Conservation (phyloP, 768 basidiomycete genomes). For the Pleurotus sapidus region DNA sequence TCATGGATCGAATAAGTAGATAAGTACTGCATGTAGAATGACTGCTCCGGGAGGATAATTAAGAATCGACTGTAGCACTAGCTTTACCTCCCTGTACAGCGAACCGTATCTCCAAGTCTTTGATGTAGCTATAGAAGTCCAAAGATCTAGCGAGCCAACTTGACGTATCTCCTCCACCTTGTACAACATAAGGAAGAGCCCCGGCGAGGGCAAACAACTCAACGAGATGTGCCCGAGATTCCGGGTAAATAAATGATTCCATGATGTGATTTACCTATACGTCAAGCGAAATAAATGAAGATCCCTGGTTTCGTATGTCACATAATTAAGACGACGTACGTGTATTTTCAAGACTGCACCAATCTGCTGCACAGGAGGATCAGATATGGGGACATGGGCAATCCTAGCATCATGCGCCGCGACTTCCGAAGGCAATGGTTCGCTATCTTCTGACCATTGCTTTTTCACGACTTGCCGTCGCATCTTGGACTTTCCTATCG, state of each 20-base stretch:
- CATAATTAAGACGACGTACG: conserved; percentile 37
- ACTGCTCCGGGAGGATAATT: no score
- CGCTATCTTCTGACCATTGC: conserved; percentile 46
- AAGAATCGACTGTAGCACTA: no score
- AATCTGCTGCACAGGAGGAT: conserved; percentile 40
- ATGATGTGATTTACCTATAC: conserved; percentile 55
- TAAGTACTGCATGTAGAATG: no score
- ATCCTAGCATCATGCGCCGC: conserved; percentile 18
- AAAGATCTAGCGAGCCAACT: not conserved
- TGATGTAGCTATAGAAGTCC: not conserved
- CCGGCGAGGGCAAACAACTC: conserved; percentile 47
- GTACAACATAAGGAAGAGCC: conserved; percentile 23
- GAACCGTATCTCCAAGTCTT: not conserved
- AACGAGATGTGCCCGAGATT: conserved; percentile 70
- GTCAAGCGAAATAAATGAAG: not conserved
- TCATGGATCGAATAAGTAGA: no score
- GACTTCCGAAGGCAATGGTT: conserved; percentile 25
- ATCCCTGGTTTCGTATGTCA: no score
- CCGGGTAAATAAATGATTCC: conserved; percentile 65
- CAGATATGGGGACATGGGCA: conserved; percentile 12
- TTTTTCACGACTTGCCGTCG: conserved; percentile 22
- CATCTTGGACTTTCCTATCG: conserved; percentile 28
- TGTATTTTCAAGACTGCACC: conserved; percentile 51
- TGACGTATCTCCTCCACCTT: not conserved
- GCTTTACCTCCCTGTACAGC: no score